A percentile compares a stretch with the other conserved stretches of the same genome.
phyloP scores from a whole-genome alignment of 176 grass and related monocot genomes.

The Aechmea fasciata region DNA sequence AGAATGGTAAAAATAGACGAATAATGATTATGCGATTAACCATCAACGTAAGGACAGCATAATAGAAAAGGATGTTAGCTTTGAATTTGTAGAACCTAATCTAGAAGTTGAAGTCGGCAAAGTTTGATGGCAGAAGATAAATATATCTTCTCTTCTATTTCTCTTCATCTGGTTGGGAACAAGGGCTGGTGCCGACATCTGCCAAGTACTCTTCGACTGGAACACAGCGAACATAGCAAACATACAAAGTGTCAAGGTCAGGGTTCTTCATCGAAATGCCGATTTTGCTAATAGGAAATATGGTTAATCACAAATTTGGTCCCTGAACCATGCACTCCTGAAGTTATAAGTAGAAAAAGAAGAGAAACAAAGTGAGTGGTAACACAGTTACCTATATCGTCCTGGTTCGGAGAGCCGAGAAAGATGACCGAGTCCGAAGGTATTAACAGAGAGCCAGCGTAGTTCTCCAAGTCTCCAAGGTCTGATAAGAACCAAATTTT shows the following conservation, averaged over 20 bases:
- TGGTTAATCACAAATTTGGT: no score
- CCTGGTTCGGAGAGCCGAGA: slow-evolving; percentile 59
- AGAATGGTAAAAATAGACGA: no score
- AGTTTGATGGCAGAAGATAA: not conserved
- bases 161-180: slow-evolving; percentile 74
- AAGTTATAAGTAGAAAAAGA: not conserved
- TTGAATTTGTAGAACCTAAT: not conserved
- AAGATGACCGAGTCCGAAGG: slow-evolving; percentile 77
- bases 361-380: not conserved
- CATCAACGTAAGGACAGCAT: no score
- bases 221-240: not conserved
- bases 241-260: not conserved
- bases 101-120: not conserved
- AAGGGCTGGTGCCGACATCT: slow-evolving; percentile 52
- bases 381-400: slow-evolving; percentile 70
- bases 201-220: slow-evolving; percentile 84
- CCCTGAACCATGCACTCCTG: not conserved
- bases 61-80: no score
- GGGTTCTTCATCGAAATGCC: not conserved
- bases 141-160: slow-evolving; percentile 30
- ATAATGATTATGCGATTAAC: no score
- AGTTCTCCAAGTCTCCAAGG: slow-evolving; percentile 74
- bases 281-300: no score
- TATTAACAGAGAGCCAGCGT: slow-evolving; percentile 73
- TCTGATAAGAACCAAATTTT: slow-evolving; percentile 28